Evolutionary conservation across 805 yeast genomes (phyloP), one percentile per base, ranked within the genome.

Genomic region (Aciculoconidium aculeatum): DNA sequence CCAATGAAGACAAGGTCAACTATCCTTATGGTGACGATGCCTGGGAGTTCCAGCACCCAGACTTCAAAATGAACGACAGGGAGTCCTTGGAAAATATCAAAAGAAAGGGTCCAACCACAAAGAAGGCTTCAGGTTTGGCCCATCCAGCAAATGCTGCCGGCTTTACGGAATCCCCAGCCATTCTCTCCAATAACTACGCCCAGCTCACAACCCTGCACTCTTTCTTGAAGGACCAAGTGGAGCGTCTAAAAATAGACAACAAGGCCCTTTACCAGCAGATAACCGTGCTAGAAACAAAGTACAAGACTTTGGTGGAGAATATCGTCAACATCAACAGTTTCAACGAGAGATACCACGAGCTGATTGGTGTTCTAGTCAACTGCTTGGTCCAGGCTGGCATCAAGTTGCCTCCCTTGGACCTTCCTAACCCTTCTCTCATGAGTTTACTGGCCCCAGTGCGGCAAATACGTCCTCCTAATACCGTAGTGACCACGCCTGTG

Each of bases 11-110:
- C 37, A 71, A 70, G 44, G 51, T 47, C 36, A 47, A 39, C 28
- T 58, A 66, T 36, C 75, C 75, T 35, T 77, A 77, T 45, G 83
- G 87, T 21, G 86, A 79, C 33, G 75, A 80, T 53, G 77, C 88
- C 12, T 90, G 97, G 96, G 96, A 90, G 53, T 90, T 92, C 62
- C 77, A 78, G 49, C 97, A 92, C 54, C 94, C 96, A 0, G 85
- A 77, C 40, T 92, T 92, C 55, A 72, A 72, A 41, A 72, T 74
- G 18, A 79, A 83, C 53, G 85, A 85, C 48, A 68, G 74, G 31
- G 80, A 76, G n/a, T 76, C 85, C 7, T 65, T 94, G 21, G 95
- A 88, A 28, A 81, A 83, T 41, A 92, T 92, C 49, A 85, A 84
- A 47, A 62, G 96, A 26, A 88, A 88, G 51, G 80, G 80, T 0